Conservation (phyloP, 306 rosid species). For the Corylus avellana region DNA sequence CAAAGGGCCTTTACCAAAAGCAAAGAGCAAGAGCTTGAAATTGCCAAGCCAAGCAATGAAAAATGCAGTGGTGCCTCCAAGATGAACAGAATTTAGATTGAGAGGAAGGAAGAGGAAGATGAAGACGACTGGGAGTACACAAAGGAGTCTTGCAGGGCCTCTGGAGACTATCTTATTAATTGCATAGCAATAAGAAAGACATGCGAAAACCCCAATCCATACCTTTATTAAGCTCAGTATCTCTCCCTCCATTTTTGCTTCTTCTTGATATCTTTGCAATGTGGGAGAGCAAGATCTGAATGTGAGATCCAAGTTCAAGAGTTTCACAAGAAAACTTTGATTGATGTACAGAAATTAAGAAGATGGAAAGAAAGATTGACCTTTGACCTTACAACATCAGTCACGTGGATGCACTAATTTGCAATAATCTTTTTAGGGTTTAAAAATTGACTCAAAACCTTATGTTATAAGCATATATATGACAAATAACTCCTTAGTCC, state of each 20-base stretch:
- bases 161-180: conserved; percentile 23
- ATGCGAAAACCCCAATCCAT: conserved; percentile 27
- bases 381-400: no score
- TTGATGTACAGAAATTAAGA: background rate
- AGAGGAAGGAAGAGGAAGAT: conserved; percentile 55
- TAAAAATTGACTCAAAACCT: no score
- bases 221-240: conserved; percentile 35
- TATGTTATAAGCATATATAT: no score
- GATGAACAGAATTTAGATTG: conserved; percentile 38
- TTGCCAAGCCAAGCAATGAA: conserved; percentile 55
- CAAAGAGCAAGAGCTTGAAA: conserved; percentile 55
- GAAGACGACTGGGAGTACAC: conserved; percentile 37
- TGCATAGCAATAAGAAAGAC: conserved; percentile 44
- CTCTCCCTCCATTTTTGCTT: conserved; percentile 36
- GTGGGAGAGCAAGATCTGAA: background rate
- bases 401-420: no score
- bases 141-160: conserved; percentile 38
- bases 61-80: conserved; percentile 45
- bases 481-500: no score
- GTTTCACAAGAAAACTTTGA: background rate
- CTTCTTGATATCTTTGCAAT: background rate
- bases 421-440: no score
- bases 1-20: conserved; percentile 53
- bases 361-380: background rate
- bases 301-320: background rate